These are phyloP conservation scores for Suhomyces bribrorum DNA, from an alignment of 1,139 yeast genomes.

Conservation along the genomic window DNA sequence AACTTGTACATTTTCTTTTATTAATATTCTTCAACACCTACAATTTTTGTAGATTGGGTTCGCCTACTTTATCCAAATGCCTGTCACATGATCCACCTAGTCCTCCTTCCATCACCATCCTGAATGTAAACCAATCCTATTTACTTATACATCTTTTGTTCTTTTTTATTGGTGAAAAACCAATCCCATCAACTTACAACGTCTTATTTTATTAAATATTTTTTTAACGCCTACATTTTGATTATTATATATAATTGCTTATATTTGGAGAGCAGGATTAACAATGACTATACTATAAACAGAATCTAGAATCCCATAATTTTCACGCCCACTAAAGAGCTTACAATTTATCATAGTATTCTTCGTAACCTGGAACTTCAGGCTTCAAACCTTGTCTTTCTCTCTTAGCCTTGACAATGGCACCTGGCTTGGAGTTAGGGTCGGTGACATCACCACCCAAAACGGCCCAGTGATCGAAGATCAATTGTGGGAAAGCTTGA, in stretches of 20 bases:
- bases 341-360: conserved; percentile 98
- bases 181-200: too few relatives aligned
- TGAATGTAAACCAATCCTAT: too few relatives aligned
- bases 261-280: conserved; percentile 9
- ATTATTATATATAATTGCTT: conserved; percentile 6
- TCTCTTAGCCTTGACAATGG: conserved; percentile 86
- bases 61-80: too few relatives aligned
- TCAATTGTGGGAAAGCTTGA: conserved; percentile 99
- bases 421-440: conserved; percentile 92
- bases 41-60: conserved; percentile 2
- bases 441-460: conserved; percentile 92
- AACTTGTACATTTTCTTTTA: too few relatives aligned
- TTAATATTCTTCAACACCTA: too few relatives aligned
- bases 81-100: too few relatives aligned
- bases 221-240: background rate
- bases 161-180: too few relatives aligned
- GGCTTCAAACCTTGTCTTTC: conserved; percentile 98
- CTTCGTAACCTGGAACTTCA: conserved; percentile 98
- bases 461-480: conserved; percentile 97
- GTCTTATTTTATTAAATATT: too few relatives aligned
- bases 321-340: conserved; percentile 17
- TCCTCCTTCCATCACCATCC: too few relatives aligned
- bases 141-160: too few relatives aligned
- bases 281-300: conserved; percentile 14
- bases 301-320: conserved; percentile 8